phyloP scores from a whole-genome alignment of 2,329 filamentous ascomycete genomes.

The Beauveria varroae region DNA sequence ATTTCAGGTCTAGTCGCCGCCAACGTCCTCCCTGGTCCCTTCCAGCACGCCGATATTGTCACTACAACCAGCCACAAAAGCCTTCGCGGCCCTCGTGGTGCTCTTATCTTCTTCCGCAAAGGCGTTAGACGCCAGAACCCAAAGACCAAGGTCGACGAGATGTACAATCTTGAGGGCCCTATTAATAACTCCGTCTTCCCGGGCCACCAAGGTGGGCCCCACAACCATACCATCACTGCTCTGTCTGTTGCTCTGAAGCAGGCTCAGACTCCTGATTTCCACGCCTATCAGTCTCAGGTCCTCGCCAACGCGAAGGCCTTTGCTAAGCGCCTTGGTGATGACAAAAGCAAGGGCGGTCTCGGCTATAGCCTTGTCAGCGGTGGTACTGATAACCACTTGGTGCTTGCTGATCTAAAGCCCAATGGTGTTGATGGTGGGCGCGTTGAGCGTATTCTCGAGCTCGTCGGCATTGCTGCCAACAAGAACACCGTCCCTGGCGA shows the following conservation, averaged over 20 bases:
- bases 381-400: conserved; percentile 95
- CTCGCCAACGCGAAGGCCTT: conserved; percentile 87
- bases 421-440: conserved; percentile 81
- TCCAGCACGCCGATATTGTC: conserved; percentile 84
- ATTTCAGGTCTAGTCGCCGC: conserved; percentile 92
- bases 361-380: conserved; percentile 87
- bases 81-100: conserved; percentile 85
- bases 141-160: conserved; percentile 77
- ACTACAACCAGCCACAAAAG: conserved; percentile 99
- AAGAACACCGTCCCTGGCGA: conserved; percentile 98
- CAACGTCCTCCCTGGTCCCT: conserved; percentile 84
- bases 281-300: conserved; percentile 84
- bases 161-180: conserved; percentile 85
- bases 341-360: conserved; percentile 67
- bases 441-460: conserved; percentile 82
- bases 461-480: conserved; percentile 94
- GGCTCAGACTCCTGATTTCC: conserved; percentile 82
- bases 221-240: conserved; percentile 98
- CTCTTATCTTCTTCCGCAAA: conserved; percentile 97
- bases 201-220: conserved; percentile 93
- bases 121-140: conserved; percentile 75
- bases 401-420: conserved; percentile 85
- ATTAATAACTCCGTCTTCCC: conserved; percentile 98
- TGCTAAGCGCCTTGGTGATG: conserved; percentile 56
- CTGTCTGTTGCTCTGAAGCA: conserved; percentile 92